Evolutionary conservation across 441 rosid genomes (phyloP).

Genomic region (Capsella rubella): DNA sequence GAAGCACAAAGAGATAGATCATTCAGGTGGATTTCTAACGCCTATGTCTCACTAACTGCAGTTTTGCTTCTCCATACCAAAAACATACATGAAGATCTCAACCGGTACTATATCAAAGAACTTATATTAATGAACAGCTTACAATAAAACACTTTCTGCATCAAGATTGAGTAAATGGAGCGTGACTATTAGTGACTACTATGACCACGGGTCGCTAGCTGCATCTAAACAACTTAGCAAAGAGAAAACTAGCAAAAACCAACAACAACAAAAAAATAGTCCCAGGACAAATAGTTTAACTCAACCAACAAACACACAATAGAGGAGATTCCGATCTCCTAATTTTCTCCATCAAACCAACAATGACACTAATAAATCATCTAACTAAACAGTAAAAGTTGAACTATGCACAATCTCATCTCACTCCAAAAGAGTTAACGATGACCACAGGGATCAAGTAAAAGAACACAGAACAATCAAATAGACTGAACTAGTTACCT

Average conservation of each 20-base stretch:
- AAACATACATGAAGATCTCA: background rate
- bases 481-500: constrained; percentile 58
- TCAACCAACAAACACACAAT: background rate
- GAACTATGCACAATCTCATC: background rate
- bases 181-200: background rate
- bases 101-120: constrained; percentile 8
- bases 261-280: background rate
- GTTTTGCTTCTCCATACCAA: constrained; percentile 10
- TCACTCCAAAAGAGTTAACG: background rate
- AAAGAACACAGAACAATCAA: constrained; percentile 22
- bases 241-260: background rate
- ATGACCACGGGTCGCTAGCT: background rate
- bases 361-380: background rate
- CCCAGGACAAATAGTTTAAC: background rate
- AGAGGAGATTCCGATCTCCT: background rate
- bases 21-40: background rate
- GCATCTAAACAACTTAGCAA: background rate
- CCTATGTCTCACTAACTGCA: background rate
- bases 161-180: constrained; percentile 3
- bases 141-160: constrained; percentile 1
- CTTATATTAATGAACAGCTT: background rate
- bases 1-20: constrained; percentile 14
- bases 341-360: background rate
- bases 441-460: background rate
- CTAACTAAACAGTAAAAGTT: background rate